phyloP scores from a whole-genome alignment of 371 early-diverging fungal species.

The Rhizomucor miehei region DNA sequence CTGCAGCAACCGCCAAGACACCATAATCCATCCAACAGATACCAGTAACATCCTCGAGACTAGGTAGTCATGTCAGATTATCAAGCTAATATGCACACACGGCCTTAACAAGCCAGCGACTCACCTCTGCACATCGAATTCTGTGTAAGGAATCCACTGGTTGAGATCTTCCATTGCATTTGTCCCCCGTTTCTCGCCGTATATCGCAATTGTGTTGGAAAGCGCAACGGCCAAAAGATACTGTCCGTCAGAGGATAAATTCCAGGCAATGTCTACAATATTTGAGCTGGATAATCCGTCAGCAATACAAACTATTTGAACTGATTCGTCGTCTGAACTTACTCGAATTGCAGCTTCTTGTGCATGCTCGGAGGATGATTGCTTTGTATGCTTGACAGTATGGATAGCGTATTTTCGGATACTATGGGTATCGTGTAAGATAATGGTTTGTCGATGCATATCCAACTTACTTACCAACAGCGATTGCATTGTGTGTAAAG shows the following conservation, averaged over 20 bases:
- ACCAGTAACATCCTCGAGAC: slow-evolving; percentile 41
- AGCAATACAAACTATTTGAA: too few relatives aligned
- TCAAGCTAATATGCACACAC: not conserved
- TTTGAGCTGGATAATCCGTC: too few relatives aligned
- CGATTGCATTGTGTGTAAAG: slow-evolving; percentile 12
- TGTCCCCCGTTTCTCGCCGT: slow-evolving; percentile 45
- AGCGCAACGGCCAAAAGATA: slow-evolving; percentile 66
- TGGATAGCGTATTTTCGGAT: slow-evolving; percentile 12
- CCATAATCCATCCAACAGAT: slow-evolving; percentile 69
- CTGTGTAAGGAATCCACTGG: slow-evolving; percentile 45
- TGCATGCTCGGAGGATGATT: slow-evolving; percentile 20
- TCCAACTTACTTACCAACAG: slow-evolving; percentile 13
- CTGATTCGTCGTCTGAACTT: slow-evolving; percentile 5
- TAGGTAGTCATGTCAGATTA: slow-evolving; percentile 1
- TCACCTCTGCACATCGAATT: slow-evolving; percentile 45
- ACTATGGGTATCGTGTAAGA: too few relatives aligned
- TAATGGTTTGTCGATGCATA: too few relatives aligned
- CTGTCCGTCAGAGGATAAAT: slow-evolving; percentile 71
- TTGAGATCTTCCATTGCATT: slow-evolving; percentile 13
- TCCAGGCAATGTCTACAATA: slow-evolving; percentile 65
- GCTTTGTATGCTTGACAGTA: slow-evolving; percentile 38
- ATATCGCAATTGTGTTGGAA: slow-evolving; percentile 42
- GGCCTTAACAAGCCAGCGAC: not conserved
- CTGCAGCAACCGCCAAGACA: slow-evolving; percentile 60
- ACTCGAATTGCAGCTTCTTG: slow-evolving; percentile 23